Evolutionary conservation across 1,284 basidiomycete species (phyloP).

Genomic region (Amylostereum areolatum): DNA sequence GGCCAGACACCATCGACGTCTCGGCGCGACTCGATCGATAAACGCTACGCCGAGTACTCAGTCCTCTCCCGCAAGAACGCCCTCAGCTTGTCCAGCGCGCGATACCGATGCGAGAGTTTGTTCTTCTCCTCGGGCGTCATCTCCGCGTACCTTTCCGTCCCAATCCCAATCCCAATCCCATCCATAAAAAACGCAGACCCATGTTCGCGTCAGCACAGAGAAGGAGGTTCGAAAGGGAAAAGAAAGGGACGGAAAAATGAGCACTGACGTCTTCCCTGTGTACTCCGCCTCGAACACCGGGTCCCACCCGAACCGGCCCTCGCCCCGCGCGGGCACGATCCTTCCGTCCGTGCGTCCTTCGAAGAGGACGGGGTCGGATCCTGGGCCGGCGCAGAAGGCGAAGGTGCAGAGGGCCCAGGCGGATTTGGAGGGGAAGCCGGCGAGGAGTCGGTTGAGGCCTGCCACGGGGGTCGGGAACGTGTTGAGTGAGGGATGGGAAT

Average conservation of each 20-base stretch:
- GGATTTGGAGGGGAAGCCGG: conserved; percentile 75
- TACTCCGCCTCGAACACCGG: conserved; percentile 80
- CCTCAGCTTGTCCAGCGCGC: conserved; percentile 80
- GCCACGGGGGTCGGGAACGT: too few species aligned
- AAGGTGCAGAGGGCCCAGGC: conserved; percentile 96
- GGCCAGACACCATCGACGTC: too few species aligned
- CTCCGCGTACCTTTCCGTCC: conserved; percentile 76
- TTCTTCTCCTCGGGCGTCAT: conserved; percentile 87
- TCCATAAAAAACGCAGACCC: conserved; percentile 1
- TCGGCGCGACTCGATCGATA: too few species aligned
- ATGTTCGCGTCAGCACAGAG: too few species aligned
- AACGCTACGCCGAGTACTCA: too few species aligned
- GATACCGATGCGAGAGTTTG: conserved; percentile 83
- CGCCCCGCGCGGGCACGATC: conserved; percentile 85
- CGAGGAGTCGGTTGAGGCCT: conserved; percentile 84
- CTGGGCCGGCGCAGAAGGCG: conserved; percentile 85
- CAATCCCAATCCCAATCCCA: neutral
- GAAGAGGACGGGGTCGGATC: conserved; percentile 78
- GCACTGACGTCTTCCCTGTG: conserved; percentile 72
- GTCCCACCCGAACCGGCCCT: conserved; percentile 84
- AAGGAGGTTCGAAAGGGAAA: too few species aligned
- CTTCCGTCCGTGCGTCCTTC: conserved; percentile 86
- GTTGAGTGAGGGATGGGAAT: neutral
- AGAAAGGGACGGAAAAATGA: too few species aligned
- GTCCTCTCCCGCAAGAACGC: conserved; percentile 54